Base-by-base conservation (phyloP, 345 rosid genomes). In the Hibiscus syriacus region DNA sequence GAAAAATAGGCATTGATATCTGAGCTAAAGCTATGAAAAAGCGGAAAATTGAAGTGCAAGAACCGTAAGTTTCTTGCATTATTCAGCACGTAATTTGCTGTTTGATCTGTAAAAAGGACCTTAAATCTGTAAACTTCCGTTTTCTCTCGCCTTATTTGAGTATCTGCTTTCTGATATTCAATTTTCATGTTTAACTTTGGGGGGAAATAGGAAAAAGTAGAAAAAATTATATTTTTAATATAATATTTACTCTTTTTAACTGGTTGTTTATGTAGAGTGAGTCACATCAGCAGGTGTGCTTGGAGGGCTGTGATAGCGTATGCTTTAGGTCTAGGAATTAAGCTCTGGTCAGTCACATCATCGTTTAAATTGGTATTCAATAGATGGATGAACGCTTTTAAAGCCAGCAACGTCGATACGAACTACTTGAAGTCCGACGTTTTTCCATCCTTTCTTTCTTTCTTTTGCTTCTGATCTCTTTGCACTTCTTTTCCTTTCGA, bases 241-340 rank as follows among this genome's bases (percentile, higher is more conserved):
- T 60, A 36, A 60, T 60, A 22, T 61, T 81, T 78, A 76, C 72
- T 86, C 73, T 87, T 79, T 76, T 84, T 74, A 79, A 88, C 98
- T 88, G 84, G 75, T 68, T 80, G 98, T 88, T 82, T 74, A 77
- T 84, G 81, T 74, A n/a, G 68, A 85, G 96, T 93, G 91, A 94
- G 96, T 90, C 98, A 90, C 97, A 90, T 90, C 96, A 90, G 81
- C 96, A 87, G 94, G 93, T 90, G 90, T 80, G 70, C 52, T 72
- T 50, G 46, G 39, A 4, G 67, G 70, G 80, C 46, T 73, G 65
- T 76, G 70, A 76, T 81, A 79, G 79, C 72, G 77, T 82, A 70
- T 77, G 68, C 54, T 67, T 81, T 78, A 82, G 83, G 85, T 80
- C 75, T 85, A 81, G 82, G 84, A 74, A 64, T 78, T 76, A 72